phyloP scores from a whole-genome alignment of 2,329 filamentous ascomycete species.

The Blumeriella jaapii region DNA sequence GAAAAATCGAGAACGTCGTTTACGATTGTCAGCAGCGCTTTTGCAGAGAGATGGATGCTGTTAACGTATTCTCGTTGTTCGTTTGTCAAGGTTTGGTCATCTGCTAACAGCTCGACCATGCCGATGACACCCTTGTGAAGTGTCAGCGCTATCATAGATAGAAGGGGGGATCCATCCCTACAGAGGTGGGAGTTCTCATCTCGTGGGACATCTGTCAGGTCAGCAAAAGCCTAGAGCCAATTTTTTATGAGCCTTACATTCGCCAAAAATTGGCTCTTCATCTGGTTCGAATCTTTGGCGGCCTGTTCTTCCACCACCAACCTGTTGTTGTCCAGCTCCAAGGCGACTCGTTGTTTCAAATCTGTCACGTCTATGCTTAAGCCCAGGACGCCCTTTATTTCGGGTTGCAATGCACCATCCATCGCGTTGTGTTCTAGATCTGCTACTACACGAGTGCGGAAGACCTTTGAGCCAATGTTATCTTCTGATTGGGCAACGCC shows the following conservation, averaged over 20 bases:
- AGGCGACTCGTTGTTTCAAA: constrained; percentile 14
- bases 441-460: constrained; percentile 17
- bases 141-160: background rate
- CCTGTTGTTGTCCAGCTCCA: constrained; percentile 18
- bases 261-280: constrained; percentile 22
- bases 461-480: constrained; percentile 10
- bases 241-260: constrained; percentile 12
- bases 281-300: constrained; percentile 18
- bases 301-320: constrained; percentile 18
- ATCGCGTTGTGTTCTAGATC: constrained; percentile 15
- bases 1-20: constrained; percentile 63
- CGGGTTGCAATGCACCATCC: constrained; percentile 15
- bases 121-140: constrained; percentile 17
- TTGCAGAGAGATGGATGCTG: constrained; percentile 18
- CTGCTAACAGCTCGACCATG: constrained; percentile 19
- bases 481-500: constrained; percentile 18
- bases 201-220: constrained; percentile 21
- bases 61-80: constrained; percentile 19
- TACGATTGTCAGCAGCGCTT: constrained; percentile 38
- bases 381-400: constrained; percentile 17
- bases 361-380: constrained; percentile 21
- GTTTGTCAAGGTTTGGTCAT: constrained; percentile 15
- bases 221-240: background rate
- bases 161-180: constrained; percentile 3
- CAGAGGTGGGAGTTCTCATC: constrained; percentile 21